Base-by-base conservation (phyloP, 2,329 filamentous ascomycete species). In the Cladosporium cucumerinum region DNA sequence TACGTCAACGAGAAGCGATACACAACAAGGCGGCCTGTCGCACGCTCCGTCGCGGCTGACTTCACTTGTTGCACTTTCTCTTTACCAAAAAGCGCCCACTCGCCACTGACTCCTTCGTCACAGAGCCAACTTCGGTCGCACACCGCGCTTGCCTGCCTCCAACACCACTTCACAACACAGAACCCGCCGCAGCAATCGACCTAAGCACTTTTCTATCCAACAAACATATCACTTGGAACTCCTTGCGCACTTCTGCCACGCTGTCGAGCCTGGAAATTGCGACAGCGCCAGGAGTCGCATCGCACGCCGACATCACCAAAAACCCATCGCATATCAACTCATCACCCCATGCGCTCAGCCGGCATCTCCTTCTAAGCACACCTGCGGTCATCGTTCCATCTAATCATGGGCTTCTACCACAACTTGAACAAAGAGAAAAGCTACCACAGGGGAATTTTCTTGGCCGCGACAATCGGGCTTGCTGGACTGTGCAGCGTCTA, bases 401-500 rank as follows among this genome's bases (percentile, higher is more conserved):
- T n/a, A 62, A 36, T 34, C 63, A 57, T 66, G 65, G 66, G 64
- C 54, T 72, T 71, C 65, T 73, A 75, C 65, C 69, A 72, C 48
- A 65, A 69, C 36, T 57, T 75, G 64, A 72, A 76, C 68, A 67
- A 72, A 63, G 71, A 74, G 62, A 69, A 72, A 61, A 71, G 69
- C 63, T 72, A 74, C 59, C 73, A 73, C 55, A 72, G 73, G 57
- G 70, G 68, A 3, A 69, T 76, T 28, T 77, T 77, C 64, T 66
- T 76, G 39, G 58, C 67, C 34, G 70, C 69, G 18, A 69, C 73
- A 3, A 57, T 76, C 4, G 67, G 65, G n/a, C 65, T 72, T 28
- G 75, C 74, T 25, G 73, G 70, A 68, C 54, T 74, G 69, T 77
- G 75, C 73, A 76, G 74, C 66, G 54, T 75, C 52, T 74, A 75